phyloP scores from a whole-genome alignment of 139 green algal genomes.

The Tetratostichococcus sp. region DNA sequence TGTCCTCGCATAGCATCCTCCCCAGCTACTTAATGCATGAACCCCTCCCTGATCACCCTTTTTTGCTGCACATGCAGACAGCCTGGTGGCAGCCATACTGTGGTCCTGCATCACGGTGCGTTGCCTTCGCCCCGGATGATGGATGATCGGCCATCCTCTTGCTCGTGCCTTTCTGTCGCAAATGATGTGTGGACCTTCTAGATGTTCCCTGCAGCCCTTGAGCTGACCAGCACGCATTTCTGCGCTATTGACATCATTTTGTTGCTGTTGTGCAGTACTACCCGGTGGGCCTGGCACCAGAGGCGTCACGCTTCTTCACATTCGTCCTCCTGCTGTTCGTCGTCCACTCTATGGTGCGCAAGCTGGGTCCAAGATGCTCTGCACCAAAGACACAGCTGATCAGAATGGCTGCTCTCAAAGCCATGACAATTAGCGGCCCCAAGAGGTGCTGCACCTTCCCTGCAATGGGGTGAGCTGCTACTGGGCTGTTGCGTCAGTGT shows the following conservation, averaged over 20 bases:
- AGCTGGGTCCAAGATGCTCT: conserved; percentile 1
- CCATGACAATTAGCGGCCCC: not conserved
- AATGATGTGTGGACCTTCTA: no score
- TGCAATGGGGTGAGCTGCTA: not conserved
- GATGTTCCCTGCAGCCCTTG: no score
- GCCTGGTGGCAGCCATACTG: conserved; percentile 24
- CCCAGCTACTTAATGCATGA: no score
- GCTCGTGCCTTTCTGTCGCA: no score
- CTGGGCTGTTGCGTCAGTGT: no score
- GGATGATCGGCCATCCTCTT: no score
- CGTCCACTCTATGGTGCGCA: conserved; percentile 21
- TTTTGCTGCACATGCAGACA: conserved; percentile 8
- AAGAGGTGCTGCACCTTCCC: not conserved
- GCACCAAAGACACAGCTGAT: conserved; percentile 12
- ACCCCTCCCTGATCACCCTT: not conserved
- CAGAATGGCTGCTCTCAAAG: not conserved
- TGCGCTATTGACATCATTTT: no score
- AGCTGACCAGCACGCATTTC: no score
- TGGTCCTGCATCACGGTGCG: conserved; percentile 17
- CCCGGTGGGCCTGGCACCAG: not conserved
- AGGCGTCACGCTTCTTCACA: conserved; percentile 17
- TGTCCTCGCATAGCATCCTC: no score
- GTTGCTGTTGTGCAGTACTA: not conserved
- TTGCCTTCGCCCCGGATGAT: no score
- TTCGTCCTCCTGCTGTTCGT: conserved; percentile 23